These are phyloP conservation scores for Rhododendron williamsianum DNA, from an alignment of 148 eudicot genomes.

Conservation along the genomic window DNA sequence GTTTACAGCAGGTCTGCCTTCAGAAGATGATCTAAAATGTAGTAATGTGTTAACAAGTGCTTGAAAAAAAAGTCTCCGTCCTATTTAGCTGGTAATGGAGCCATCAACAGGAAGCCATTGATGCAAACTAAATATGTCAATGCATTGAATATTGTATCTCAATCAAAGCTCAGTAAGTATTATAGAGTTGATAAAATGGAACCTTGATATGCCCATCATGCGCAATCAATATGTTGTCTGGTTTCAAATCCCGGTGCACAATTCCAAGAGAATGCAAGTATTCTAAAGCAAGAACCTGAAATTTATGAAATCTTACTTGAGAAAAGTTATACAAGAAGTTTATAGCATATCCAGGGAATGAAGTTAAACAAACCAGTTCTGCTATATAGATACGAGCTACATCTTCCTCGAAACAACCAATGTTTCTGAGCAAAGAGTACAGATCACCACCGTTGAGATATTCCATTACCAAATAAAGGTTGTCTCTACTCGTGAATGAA, in stretches of 20 bases:
- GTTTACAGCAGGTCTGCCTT: background rate
- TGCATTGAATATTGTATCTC: background rate
- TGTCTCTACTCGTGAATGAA: slow-evolving; percentile 59
- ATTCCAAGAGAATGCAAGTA: slow-evolving; percentile 65
- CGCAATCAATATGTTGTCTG: slow-evolving; percentile 67
- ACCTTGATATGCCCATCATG: slow-evolving; percentile 75
- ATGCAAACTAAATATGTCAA: background rate
- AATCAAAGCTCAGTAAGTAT: background rate
- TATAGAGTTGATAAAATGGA: slow-evolving; percentile 1
- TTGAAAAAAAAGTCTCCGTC: background rate
- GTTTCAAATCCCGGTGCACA: slow-evolving; percentile 69
- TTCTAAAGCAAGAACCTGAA: slow-evolving; percentile 70
- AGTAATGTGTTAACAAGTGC: background rate
- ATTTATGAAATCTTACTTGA: slow-evolving; percentile 1
- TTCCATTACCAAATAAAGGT: slow-evolving; percentile 68
- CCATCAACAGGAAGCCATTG: background rate
- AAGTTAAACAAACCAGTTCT: slow-evolving; percentile 40
- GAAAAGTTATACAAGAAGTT: slow-evolving; percentile 5
- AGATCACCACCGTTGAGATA: slow-evolving; percentile 70
- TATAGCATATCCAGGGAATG: background rate
- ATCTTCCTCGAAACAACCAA: slow-evolving; percentile 61
- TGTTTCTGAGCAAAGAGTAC: slow-evolving; percentile 53
- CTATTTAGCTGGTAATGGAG: background rate
- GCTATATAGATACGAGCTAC: slow-evolving; percentile 55
- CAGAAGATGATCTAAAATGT: background rate